These are phyloP conservation scores for Arabis alpina DNA, from an alignment of 345 rosid genomes.

Conservation along the genomic window DNA sequence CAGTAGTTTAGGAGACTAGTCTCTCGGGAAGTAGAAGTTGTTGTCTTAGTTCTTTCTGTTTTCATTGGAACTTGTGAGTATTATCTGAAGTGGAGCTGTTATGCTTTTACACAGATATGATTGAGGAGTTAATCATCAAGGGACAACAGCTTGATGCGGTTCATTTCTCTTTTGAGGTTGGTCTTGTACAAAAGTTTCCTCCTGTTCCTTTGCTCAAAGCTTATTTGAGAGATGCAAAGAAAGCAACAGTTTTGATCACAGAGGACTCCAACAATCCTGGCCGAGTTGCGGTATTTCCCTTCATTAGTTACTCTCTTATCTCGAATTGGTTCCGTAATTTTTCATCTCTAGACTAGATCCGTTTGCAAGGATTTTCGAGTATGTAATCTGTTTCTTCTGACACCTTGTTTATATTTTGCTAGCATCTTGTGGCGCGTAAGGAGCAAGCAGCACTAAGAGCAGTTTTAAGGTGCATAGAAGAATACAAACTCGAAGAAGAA, in stretches of 20 bases:
- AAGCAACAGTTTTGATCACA: constrained; percentile 71
- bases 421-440: constrained; percentile 81
- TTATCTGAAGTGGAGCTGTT: too few relatives aligned
- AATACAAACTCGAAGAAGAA: constrained; percentile 77
- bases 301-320: too few relatives aligned
- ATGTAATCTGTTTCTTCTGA: not conserved
- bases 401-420: constrained; percentile 10
- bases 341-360: not conserved
- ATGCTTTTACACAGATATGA: constrained; percentile 55
- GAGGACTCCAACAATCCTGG: constrained; percentile 80
- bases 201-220: constrained; percentile 81
- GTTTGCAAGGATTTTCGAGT: not conserved
- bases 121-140: constrained; percentile 72
- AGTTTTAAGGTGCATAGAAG: constrained; percentile 89
- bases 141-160: constrained; percentile 98
- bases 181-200: constrained; percentile 76
- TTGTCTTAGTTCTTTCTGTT: constrained; percentile 4
- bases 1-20: not conserved
- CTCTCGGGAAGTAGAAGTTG: not conserved
- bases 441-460: constrained; percentile 90
- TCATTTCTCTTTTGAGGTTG: constrained; percentile 89
- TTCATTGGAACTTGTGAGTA: not conserved
- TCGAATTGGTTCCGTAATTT: too few relatives aligned
- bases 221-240: constrained; percentile 84
- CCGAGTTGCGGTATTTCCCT: constrained; percentile 63